Evolutionary conservation across 768 basidiomycete species (phyloP).

Genomic region (Leucogyrophana mollusca): DNA sequence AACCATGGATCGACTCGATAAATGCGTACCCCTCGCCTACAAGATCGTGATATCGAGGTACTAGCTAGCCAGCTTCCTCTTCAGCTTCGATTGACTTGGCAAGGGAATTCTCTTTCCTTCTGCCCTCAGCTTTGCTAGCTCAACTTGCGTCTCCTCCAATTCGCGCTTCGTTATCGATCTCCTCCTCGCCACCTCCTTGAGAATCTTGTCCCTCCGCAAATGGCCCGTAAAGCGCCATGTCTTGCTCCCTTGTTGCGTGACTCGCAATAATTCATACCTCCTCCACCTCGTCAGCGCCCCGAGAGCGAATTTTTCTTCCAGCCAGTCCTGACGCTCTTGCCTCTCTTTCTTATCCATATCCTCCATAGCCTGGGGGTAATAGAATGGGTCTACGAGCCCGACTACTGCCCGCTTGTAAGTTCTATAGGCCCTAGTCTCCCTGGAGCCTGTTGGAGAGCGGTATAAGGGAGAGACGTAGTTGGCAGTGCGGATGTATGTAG

Average conservation of each 20-base stretch:
- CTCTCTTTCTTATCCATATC: constrained; percentile 68
- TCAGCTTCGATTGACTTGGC: too few relatives aligned
- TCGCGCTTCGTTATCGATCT: constrained; percentile 41
- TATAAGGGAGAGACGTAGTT: constrained; percentile 68
- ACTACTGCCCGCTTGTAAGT: constrained; percentile 93
- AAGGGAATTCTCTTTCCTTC: constrained; percentile 17
- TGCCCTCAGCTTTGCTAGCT: constrained; percentile 24
- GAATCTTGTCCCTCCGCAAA: constrained; percentile 46
- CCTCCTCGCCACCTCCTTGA: constrained; percentile 48
- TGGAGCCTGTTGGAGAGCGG: constrained; percentile 25
- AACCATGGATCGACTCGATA: too few relatives aligned
- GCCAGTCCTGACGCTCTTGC: constrained; percentile 53
- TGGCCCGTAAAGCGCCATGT: constrained; percentile 40
- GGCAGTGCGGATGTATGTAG: constrained; percentile 95
- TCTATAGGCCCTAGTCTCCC: constrained; percentile 36
- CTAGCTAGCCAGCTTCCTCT: too few relatives aligned
- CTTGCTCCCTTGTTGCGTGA: constrained; percentile 34
- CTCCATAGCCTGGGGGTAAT: constrained; percentile 80
- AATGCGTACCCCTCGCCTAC: background rate
- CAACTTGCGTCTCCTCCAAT: constrained; percentile 34
- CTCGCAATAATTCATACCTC: constrained; percentile 32
- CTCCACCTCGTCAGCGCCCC: constrained; percentile 34
- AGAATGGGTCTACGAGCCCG: constrained; percentile 89
- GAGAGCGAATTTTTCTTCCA: constrained; percentile 59
- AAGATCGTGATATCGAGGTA: background rate